Percentiles rank a stretch among this genome's conserved stretches.
phyloP scores from a whole-genome alignment of 371 early-diverging fungal species.

The Massospora cicadina region DNA sequence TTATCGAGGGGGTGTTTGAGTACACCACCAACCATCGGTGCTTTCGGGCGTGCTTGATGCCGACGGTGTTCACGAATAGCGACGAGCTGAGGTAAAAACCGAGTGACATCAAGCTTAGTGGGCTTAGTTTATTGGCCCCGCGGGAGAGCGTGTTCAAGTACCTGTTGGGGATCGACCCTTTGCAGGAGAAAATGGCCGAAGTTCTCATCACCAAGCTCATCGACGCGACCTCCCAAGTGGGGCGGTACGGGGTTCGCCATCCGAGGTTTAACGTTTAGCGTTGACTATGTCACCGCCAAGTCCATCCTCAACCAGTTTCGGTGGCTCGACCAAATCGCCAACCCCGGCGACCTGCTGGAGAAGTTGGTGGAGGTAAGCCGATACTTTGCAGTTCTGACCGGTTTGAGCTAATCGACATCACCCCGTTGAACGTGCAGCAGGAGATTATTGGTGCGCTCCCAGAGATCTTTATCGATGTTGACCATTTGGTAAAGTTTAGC shows the following conservation, averaged over 20 bases:
- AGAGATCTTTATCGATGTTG: slow-evolving; percentile 6
- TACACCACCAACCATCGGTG: background rate
- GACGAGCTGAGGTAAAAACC: background rate
- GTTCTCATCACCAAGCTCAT: background rate
- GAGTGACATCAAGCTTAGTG: background rate
- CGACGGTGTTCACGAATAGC: background rate
- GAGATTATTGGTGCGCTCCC: slow-evolving; percentile 1
- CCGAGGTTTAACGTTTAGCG: background rate
- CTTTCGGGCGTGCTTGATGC: background rate
- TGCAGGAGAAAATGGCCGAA: background rate
- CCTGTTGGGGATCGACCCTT: background rate
- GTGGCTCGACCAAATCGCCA: background rate
- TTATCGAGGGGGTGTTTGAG: background rate
- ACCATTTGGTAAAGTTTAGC: background rate
- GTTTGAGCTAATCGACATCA: slow-evolving; percentile 1
- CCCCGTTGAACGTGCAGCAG: background rate
- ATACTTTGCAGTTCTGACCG: background rate
- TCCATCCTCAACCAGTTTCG: slow-evolving; percentile 10
- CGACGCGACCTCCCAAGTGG: background rate
- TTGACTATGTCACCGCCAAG: background rate
- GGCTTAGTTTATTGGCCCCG: background rate
- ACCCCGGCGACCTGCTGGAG: background rate
- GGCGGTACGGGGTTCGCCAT: background rate
- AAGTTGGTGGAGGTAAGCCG: background rate
- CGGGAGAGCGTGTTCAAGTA: background rate